phyloP scores from a whole-genome alignment of 257 asterid species.

The Nicotiana benthamiana region DNA sequence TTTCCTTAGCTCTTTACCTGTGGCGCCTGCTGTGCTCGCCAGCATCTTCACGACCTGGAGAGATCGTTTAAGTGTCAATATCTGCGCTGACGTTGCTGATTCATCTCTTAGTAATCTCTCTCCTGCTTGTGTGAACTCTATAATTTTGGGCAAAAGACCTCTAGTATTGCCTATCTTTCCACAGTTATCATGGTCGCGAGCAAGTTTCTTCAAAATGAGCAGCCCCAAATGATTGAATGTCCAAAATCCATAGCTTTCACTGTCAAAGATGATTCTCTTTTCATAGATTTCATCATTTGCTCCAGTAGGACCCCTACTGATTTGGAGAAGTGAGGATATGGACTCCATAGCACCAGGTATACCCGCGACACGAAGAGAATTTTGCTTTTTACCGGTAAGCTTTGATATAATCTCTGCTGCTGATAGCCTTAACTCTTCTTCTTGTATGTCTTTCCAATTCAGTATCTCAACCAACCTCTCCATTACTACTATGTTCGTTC shows the following conservation, averaged over 20 bases:
- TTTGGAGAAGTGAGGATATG: slow-evolving; percentile 58
- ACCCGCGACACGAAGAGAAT: slow-evolving; percentile 63
- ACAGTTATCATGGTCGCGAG: slow-evolving; percentile 76
- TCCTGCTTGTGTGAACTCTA: slow-evolving; percentile 73
- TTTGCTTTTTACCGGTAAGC: slow-evolving; percentile 59
- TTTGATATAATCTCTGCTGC: slow-evolving; percentile 66
- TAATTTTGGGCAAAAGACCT: slow-evolving; percentile 70
- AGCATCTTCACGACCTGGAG: slow-evolving; percentile 76
- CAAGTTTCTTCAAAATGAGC: slow-evolving; percentile 76
- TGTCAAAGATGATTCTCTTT: slow-evolving; percentile 37
- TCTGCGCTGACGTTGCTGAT: slow-evolving; percentile 47
- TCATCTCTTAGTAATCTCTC: slow-evolving; percentile 51
- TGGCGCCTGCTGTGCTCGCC: slow-evolving; percentile 56
- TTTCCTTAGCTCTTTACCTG: slow-evolving; percentile 65
- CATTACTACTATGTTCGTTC: slow-evolving; percentile 55
- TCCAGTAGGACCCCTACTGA: slow-evolving; percentile 37
- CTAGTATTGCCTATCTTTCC: slow-evolving; percentile 74
- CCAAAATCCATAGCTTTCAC: slow-evolving; percentile 51
- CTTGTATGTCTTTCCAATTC: slow-evolving; percentile 82
- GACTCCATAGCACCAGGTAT: slow-evolving; percentile 85
- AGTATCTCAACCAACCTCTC: slow-evolving; percentile 81
- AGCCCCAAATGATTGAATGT: slow-evolving; percentile 78
- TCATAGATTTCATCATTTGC: slow-evolving; percentile 70
- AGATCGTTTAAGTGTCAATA: slow-evolving; percentile 56
- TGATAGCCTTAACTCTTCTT: slow-evolving; percentile 70